Conservation (phyloP, 2,329 filamentous ascomycete genomes). For the Xylaria sp. region DNA sequence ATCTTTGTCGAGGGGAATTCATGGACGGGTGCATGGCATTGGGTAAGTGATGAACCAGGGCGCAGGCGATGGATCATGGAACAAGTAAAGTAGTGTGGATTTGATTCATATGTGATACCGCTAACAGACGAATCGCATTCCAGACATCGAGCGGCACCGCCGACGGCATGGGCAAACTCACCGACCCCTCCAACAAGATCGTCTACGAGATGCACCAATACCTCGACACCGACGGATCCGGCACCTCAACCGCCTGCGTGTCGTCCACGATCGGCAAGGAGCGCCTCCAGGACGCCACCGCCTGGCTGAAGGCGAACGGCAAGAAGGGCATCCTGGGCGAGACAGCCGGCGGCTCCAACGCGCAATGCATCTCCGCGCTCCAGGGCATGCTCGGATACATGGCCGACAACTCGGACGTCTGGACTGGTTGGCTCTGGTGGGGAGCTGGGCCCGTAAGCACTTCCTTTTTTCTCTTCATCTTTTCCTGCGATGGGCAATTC, state of each 20-base stretch:
- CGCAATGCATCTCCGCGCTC: constrained; percentile 62
- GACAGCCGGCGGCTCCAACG: constrained; percentile 66
- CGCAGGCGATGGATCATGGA: background rate
- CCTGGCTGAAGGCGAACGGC: constrained; percentile 65
- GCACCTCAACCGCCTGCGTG: constrained; percentile 60
- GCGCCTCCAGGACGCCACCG: constrained; percentile 61
- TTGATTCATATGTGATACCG: background rate
- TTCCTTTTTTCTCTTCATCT: background rate
- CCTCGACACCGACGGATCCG: constrained; percentile 65
- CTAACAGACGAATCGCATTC: background rate
- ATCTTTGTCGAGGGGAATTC: constrained; percentile 68
- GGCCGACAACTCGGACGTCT: constrained; percentile 66
- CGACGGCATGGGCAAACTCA: constrained; percentile 57
- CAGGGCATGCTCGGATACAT: constrained; percentile 64
- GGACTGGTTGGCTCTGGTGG: constrained; percentile 69
- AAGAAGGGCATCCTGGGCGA: constrained; percentile 68
- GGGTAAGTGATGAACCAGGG: constrained; percentile 35
- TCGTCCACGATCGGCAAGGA: constrained; percentile 61
- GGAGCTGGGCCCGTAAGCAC: constrained; percentile 59
- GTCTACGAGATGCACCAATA: constrained; percentile 72
- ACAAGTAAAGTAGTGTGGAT: background rate
- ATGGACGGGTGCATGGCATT: constrained; percentile 61
- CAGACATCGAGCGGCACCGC: constrained; percentile 46
- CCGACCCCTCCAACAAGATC: constrained; percentile 62
- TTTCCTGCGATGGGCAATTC: background rate